phyloP scores from a whole-genome alignment of 2,329 filamentous ascomycete species.

The Spiromastix sp. region DNA sequence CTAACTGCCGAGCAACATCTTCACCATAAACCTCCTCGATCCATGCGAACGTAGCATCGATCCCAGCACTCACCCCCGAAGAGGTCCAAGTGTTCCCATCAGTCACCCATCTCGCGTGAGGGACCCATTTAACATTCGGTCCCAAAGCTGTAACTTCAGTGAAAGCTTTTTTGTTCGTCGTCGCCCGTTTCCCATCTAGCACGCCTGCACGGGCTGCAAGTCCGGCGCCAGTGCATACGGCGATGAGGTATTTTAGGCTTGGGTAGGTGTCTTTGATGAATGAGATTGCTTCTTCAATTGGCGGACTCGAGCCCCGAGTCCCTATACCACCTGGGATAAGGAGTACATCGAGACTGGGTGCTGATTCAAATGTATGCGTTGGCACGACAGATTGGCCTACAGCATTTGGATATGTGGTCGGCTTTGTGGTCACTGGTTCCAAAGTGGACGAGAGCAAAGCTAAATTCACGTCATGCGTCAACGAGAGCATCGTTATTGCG shows the following conservation, averaged over 20 bases:
- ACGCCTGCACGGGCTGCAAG: slow-evolving; percentile 50
- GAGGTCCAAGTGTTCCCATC: slow-evolving; percentile 59
- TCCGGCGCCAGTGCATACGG: slow-evolving; percentile 56
- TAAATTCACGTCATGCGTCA: slow-evolving; percentile 15
- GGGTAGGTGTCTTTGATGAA: slow-evolving; percentile 40
- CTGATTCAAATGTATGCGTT: slow-evolving; percentile 45
- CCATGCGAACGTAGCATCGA: slow-evolving; percentile 51
- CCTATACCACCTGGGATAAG: slow-evolving; percentile 57
- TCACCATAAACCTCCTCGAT: slow-evolving; percentile 45
- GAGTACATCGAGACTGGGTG: slow-evolving; percentile 49
- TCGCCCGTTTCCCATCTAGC: slow-evolving; percentile 50
- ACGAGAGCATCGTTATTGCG: slow-evolving; percentile 28
- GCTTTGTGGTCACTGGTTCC: slow-evolving; percentile 22
- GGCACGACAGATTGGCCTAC: slow-evolving; percentile 34
- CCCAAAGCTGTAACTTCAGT: slow-evolving; percentile 37
- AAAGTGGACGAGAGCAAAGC: slow-evolving; percentile 22
- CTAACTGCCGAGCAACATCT: slow-evolving; percentile 38
- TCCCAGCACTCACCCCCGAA: slow-evolving; percentile 53
- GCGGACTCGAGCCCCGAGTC: slow-evolving; percentile 20
- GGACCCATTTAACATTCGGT: slow-evolving; percentile 48
- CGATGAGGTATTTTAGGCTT: slow-evolving; percentile 46
- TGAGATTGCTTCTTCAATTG: slow-evolving; percentile 29
- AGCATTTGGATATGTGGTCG: slow-evolving; percentile 9
- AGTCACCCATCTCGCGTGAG: slow-evolving; percentile 51
- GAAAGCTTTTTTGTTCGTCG: slow-evolving; percentile 56